A percentile compares a stretch with the other conserved stretches of the same genome.
Conservation (phyloP, 495 filamentous ascomycete genomes). For the Tuber borchii region DNA sequence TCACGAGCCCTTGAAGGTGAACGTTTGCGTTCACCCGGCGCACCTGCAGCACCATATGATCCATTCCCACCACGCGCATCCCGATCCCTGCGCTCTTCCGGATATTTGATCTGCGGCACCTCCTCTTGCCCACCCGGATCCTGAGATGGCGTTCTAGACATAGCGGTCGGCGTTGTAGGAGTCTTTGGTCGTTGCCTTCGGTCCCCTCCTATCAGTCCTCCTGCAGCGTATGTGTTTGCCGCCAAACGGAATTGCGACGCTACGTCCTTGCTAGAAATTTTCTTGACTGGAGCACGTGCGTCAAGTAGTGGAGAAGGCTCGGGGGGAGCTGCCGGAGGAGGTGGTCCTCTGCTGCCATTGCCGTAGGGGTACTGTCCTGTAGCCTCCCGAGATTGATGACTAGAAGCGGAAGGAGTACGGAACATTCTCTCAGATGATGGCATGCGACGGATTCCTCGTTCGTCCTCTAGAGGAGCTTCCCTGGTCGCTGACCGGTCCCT, state of each 20-base stretch:
- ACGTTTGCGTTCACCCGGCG: slow-evolving; percentile 18
- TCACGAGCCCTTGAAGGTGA: slow-evolving; percentile 25
- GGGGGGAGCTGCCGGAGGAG: slow-evolving; percentile 9
- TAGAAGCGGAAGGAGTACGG: slow-evolving; percentile 36
- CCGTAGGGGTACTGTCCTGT: slow-evolving; percentile 35
- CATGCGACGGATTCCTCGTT: slow-evolving; percentile 27
- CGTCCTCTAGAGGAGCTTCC: slow-evolving; percentile 20
- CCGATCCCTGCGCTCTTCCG: slow-evolving; percentile 24
- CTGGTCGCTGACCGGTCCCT: slow-evolving; percentile 34
- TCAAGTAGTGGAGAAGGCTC: slow-evolving; percentile 17
- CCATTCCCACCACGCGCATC: slow-evolving; percentile 9
- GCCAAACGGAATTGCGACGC: slow-evolving; percentile 77
- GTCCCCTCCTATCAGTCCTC: slow-evolving; percentile 20
- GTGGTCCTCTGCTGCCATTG: slow-evolving; percentile 13
- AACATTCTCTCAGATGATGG: slow-evolving; percentile 36
- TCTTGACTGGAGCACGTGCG: slow-evolving; percentile 25
- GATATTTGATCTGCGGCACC: slow-evolving; percentile 35
- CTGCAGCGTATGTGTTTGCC: slow-evolving; percentile 65
- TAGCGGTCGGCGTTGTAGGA: slow-evolving; percentile 36
- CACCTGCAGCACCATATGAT: slow-evolving; percentile 9
- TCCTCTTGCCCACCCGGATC: slow-evolving; percentile 21
- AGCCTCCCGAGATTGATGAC: slow-evolving; percentile 33
- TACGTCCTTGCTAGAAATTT: slow-evolving; percentile 45
- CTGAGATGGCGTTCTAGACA: slow-evolving; percentile 31
- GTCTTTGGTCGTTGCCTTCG: slow-evolving; percentile 30